Conservation (phyloP, 129 eudicot genomes). For the Pulicaria dysenterica region DNA sequence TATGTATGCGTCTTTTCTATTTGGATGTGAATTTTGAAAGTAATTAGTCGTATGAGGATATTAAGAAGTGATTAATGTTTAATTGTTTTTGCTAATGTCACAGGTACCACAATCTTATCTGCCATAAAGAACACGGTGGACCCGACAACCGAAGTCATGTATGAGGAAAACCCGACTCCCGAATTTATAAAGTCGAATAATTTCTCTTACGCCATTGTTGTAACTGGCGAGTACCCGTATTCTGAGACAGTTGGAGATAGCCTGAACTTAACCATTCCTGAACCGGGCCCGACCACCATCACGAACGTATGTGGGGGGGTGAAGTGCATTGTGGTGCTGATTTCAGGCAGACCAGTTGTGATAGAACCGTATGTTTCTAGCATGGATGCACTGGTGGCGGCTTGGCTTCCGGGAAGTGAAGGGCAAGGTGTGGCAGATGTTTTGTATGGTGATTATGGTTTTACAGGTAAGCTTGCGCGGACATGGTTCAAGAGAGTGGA, state of each 20-base stretch:
- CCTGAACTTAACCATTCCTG: constrained; percentile 59
- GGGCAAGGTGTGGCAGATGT: constrained; percentile 89
- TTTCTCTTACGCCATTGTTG: constrained; percentile 69
- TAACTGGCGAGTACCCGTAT: constrained; percentile 80
- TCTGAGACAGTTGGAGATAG: constrained; percentile 76
- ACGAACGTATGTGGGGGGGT: constrained; percentile 63
- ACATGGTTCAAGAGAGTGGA: constrained; percentile 83
- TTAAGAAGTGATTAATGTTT: too few relatives aligned
- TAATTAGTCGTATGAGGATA: too few relatives aligned
- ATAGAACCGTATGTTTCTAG: constrained; percentile 62
- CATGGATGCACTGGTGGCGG: constrained; percentile 75
- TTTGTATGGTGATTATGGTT: constrained; percentile 73
- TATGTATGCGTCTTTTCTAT: constrained; percentile 8
- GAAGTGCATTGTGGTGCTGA: constrained; percentile 69
- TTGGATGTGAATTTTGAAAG: too few relatives aligned
- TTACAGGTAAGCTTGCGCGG: constrained; percentile 63
- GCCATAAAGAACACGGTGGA: constrained; percentile 66
- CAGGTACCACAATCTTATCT: constrained; percentile 73
- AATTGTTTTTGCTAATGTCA: background rate
- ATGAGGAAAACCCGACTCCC: constrained; percentile 58
- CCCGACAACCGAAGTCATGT: constrained; percentile 61
- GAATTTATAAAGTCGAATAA: constrained; percentile 49
- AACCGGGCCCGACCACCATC: constrained; percentile 57
- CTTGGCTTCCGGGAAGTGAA: constrained; percentile 83
- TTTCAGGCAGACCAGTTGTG: constrained; percentile 78